Percentiles rank a stretch among this genome's conserved stretches.
phyloP scores from a whole-genome alignment of 352 stramenopile genomes.

The Phytophthora macrochlamydospora region DNA sequence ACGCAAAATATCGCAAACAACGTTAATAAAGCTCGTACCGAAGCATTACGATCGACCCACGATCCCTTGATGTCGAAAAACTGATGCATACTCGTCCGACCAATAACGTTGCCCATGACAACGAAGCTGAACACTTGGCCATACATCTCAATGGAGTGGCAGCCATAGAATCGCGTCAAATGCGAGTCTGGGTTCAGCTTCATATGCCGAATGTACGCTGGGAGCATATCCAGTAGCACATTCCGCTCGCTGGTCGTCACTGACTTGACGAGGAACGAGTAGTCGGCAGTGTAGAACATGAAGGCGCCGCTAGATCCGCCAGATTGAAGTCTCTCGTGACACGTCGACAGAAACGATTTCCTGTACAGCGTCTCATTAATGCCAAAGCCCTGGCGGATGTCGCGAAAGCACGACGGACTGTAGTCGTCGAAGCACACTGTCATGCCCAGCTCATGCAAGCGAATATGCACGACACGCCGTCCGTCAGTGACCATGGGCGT shows the following conservation, averaged over 20 bases:
- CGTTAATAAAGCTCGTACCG: constrained; percentile 38
- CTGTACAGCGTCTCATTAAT: constrained; percentile 81
- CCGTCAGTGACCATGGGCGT: constrained; percentile 49
- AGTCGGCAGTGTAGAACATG: constrained; percentile 92
- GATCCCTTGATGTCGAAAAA: constrained; percentile 93
- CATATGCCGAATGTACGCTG: constrained; percentile 84
- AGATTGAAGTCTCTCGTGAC: constrained; percentile 82
- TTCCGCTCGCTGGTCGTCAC: constrained; percentile 80
- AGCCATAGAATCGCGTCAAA: constrained; percentile 90
- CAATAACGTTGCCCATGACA: constrained; percentile 91
- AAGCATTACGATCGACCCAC: constrained; percentile 85
- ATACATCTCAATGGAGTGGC: constrained; percentile 92
- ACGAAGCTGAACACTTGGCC: constrained; percentile 89
- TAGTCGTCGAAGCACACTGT: constrained; percentile 84
- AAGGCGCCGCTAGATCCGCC: constrained; percentile 89
- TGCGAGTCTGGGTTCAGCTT: constrained; percentile 78
- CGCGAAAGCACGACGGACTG: constrained; percentile 66
- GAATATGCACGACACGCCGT: constrained; percentile 68
- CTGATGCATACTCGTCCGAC: constrained; percentile 82
- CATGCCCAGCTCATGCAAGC: constrained; percentile 84
- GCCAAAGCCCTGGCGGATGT: constrained; percentile 80
- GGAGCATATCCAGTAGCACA: constrained; percentile 84
- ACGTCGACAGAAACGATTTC: constrained; percentile 81
- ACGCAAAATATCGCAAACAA: background rate
- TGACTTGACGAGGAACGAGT: constrained; percentile 89